Conservation (phyloP, 1,284 basidiomycete species). For the Apiotrichum mycotoxinovorans region DNA sequence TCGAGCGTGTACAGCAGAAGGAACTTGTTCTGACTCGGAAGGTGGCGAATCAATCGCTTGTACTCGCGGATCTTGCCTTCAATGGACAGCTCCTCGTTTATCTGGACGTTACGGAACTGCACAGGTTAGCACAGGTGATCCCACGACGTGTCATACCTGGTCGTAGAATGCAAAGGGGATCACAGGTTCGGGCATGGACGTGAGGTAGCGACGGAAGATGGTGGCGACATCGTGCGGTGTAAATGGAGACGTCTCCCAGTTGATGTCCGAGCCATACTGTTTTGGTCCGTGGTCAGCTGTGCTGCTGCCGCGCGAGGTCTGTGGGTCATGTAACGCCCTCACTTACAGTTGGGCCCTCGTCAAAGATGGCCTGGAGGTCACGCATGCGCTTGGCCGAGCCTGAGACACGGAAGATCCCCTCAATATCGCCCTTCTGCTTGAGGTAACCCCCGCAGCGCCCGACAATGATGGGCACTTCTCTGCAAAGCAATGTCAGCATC, state of each 20-base stretch:
- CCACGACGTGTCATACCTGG: constrained; percentile 57
- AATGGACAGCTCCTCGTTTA: constrained; percentile 42
- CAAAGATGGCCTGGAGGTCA: constrained; percentile 86
- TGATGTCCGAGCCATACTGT: constrained; percentile 87
- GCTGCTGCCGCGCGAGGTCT: neutral
- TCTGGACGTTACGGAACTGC: constrained; percentile 76
- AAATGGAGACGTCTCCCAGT: constrained; percentile 80
- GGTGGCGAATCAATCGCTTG: constrained; percentile 74
- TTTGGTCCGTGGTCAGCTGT: neutral
- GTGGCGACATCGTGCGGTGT: constrained; percentile 95
- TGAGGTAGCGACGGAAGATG: constrained; percentile 91
- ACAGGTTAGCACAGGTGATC: neutral
- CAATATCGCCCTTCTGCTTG: constrained; percentile 89
- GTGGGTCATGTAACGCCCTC: constrained; percentile 9
- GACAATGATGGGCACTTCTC: constrained; percentile 93
- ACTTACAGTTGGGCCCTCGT: constrained; percentile 77
- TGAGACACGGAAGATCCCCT: constrained; percentile 90
- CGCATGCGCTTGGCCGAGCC: constrained; percentile 93
- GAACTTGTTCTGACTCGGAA: constrained; percentile 87
- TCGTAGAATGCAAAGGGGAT: constrained; percentile 64
- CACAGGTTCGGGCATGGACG: constrained; percentile 74
- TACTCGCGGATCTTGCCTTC: constrained; percentile 71
- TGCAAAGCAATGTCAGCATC: constrained; percentile 46
- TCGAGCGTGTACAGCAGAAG: constrained; percentile 94
- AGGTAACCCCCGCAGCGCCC: constrained; percentile 92